These are phyloP conservation scores for Bullera alba DNA, from an alignment of 768 basidiomycete species.

Conservation along the genomic window DNA sequence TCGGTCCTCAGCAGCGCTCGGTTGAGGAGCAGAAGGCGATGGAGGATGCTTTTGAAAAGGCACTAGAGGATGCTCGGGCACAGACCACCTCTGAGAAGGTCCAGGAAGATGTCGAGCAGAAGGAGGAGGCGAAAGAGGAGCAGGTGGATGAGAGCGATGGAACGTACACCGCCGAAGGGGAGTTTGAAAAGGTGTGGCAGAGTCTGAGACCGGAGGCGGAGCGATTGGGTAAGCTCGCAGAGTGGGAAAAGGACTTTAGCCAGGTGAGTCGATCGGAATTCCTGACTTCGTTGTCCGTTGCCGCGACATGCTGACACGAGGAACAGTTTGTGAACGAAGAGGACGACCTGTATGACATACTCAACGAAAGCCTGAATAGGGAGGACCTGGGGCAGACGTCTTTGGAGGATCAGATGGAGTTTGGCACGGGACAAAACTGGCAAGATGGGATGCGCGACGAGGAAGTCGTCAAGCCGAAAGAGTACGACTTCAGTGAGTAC, in stretches of 20 bases:
- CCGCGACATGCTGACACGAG: too few species aligned
- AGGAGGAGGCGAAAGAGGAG: background rate
- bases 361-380: slow-evolving; percentile 37
- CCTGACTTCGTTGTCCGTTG: too few species aligned
- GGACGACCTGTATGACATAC: slow-evolving; percentile 41
- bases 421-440: background rate
- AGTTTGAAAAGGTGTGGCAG: slow-evolving; percentile 45
- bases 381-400: slow-evolving; percentile 25
- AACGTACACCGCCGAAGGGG: slow-evolving; percentile 25
- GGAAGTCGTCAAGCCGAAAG: slow-evolving; percentile 28
- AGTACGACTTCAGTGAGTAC: slow-evolving; percentile 69
- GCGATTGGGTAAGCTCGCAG: slow-evolving; percentile 36
- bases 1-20: slow-evolving; percentile 2
- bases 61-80: slow-evolving; percentile 17
- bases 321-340: slow-evolving; percentile 39
- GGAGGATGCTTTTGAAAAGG: slow-evolving; percentile 25
- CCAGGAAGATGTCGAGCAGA: background rate
- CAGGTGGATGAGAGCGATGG: slow-evolving; percentile 11
- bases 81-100: background rate
- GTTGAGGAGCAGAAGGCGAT: slow-evolving; percentile 23
- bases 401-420: slow-evolving; percentile 18
- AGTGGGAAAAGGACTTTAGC: slow-evolving; percentile 44
- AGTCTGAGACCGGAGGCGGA: slow-evolving; percentile 42
- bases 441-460: background rate
- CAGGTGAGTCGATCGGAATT: slow-evolving; percentile 27